Evolutionary conservation across 2,329 filamentous ascomycete species (phyloP), one percentile per base, ranked within the genome.

Genomic region (Penicillium janthinellum): DNA sequence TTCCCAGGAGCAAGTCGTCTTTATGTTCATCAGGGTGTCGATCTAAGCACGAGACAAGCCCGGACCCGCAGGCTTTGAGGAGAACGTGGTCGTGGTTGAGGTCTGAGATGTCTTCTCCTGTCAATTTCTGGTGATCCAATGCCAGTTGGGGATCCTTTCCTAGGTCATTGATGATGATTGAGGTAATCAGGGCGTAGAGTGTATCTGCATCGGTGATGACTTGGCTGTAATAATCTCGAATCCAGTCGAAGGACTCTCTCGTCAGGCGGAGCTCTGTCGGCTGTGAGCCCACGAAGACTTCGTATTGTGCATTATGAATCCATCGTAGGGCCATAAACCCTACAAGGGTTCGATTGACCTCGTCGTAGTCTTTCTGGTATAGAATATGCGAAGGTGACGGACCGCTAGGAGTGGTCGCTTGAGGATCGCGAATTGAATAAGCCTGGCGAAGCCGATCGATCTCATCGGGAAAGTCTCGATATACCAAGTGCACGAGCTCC

Each of bases 101-200:
- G 31, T 56, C 14, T 3, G 61, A 57, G 12, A 65, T 58, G 17
- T 65, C 51, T 20, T 55, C 49, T 5, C 57, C 58, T 15, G 61
- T 63, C n/a, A 49, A 12, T 11, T 53, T 28, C 11, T 54, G 20
- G 42, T 62, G 63, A 39, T 61, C 61, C 2, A 42, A 52, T n/a
- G 61, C 58, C 11, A 65, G 10, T 25, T 65, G 50, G 2, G 63
- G 63, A 31, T 64, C 63, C 41, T 63, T 64, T 1, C 63, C 63
- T 15, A 64, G 51, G 22, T 63, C 61, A 11, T 61, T 61, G 51
- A 61, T 61, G 14, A 64, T 41, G 22, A 63, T 59, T 8, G 61
- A 63, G 22, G 54, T 59, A 11, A 63, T 64, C 37, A 63, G 31
- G 4, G 57, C 45, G 25, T 61, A 63, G 5, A 65, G 58, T 2